phyloP scores from a whole-genome alignment of 352 stramenopile genomes.

The Albugo laibachii region DNA sequence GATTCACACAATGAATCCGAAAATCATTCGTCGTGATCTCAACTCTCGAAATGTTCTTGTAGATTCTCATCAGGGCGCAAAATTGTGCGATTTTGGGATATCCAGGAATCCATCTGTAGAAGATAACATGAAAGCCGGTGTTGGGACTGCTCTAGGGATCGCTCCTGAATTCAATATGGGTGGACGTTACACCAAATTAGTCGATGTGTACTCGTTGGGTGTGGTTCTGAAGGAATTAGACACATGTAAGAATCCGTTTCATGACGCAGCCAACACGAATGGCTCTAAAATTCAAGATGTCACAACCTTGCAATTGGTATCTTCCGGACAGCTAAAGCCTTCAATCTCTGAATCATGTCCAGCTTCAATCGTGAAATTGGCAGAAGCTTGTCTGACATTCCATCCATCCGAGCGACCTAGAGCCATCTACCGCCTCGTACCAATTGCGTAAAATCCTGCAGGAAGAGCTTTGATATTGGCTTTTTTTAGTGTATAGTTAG shows the following conservation, averaged over 20 bases:
- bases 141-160: constrained; percentile 8
- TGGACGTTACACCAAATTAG: constrained; percentile 1
- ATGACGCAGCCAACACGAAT: constrained; percentile 40
- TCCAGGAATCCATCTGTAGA: constrained; percentile 29
- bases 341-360: constrained; percentile 28
- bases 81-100: constrained; percentile 53
- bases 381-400: constrained; percentile 35
- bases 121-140: constrained; percentile 33
- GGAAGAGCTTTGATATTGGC: constrained; percentile 2
- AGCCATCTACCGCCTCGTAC: constrained; percentile 59
- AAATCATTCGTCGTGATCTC: constrained; percentile 42
- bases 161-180: constrained; percentile 12
- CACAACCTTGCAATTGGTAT: constrained; percentile 40
- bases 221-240: constrained; percentile 39
- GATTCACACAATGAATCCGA: constrained; percentile 40
- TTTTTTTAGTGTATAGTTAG: too few species aligned
- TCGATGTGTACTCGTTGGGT: constrained; percentile 14
- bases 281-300: constrained; percentile 37
- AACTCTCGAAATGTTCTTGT: constrained; percentile 54
- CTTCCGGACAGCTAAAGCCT: constrained; percentile 43
- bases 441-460: constrained; percentile 51
- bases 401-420: constrained; percentile 39
- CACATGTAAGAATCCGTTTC: constrained; percentile 35
- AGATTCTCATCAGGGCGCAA: constrained; percentile 26
- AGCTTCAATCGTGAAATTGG: constrained; percentile 29